Evolutionary conservation across 164 flowering plant species (phyloP).

Genomic region (Magnolia officinalis): DNA sequence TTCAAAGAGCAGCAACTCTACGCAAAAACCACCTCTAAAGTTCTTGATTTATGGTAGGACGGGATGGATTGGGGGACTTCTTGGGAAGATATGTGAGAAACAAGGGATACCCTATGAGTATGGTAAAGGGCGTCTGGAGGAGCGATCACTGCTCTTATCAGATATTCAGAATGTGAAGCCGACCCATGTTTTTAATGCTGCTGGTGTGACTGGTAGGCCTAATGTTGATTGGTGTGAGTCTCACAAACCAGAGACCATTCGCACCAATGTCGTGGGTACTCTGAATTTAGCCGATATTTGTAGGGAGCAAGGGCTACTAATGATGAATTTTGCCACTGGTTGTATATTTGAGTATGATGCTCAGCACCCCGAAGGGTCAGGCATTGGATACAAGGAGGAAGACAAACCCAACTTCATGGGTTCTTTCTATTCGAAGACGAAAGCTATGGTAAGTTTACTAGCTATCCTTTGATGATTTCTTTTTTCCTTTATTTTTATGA

Average conservation of each 20-base stretch:
- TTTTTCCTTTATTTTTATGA: neutral
- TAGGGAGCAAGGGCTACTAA: constrained; percentile 17
- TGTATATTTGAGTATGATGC: constrained; percentile 29
- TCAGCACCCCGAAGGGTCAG: constrained; percentile 48
- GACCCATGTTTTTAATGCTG: constrained; percentile 29
- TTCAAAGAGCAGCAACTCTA: constrained; percentile 7
- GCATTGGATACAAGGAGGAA: constrained; percentile 67
- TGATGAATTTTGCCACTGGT: constrained; percentile 30
- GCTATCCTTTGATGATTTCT: neutral
- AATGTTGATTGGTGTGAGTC: constrained; percentile 31
- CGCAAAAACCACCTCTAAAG: constrained; percentile 26
- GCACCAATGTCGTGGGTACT: constrained; percentile 24
- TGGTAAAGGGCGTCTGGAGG: constrained; percentile 24
- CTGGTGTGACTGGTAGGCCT: constrained; percentile 28
- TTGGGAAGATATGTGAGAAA: constrained; percentile 24
- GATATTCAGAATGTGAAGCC: constrained; percentile 25
- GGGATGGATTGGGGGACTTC: constrained; percentile 40
- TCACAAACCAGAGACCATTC: constrained; percentile 28
- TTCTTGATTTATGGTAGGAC: constrained; percentile 68
- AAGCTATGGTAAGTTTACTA: constrained; percentile 29
- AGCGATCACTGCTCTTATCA: constrained; percentile 13
- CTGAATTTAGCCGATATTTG: constrained; percentile 25
- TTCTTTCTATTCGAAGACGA: constrained; percentile 29
- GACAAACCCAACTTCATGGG: constrained; percentile 58
- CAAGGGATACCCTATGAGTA: constrained; percentile 25